These are phyloP conservation scores for Pleomassaria siparia DNA, from an alignment of 2,329 filamentous ascomycete genomes.

Conservation along the genomic window DNA sequence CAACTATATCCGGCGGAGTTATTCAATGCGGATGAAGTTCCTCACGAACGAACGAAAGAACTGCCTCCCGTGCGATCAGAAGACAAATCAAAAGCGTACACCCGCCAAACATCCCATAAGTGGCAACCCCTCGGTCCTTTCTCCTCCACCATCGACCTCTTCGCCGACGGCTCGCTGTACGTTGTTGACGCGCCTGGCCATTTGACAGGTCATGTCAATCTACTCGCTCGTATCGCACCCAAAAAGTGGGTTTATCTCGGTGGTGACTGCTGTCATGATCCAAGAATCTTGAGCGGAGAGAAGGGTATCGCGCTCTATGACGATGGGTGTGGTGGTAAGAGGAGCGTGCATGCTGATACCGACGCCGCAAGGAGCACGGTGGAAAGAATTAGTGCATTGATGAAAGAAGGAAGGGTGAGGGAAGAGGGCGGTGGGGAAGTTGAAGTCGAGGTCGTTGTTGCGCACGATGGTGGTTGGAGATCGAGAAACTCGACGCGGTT, in stretches of 20 bases:
- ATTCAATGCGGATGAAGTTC: conserved; percentile 50
- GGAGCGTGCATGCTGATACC: conserved; percentile 56
- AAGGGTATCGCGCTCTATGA: conserved; percentile 55
- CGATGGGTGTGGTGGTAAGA: conserved; percentile 46
- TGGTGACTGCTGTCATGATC: conserved; percentile 58
- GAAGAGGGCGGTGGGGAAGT: conserved; percentile 28
- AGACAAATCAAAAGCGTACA: conserved; percentile 23
- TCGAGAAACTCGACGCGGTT: conserved; percentile 40
- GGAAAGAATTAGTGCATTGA: conserved; percentile 42
- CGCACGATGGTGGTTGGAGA: conserved; percentile 54
- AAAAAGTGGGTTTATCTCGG: conserved; percentile 52
- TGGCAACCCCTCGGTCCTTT: conserved; percentile 52
- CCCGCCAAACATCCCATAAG: conserved; percentile 14
- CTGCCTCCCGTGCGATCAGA: conserved; percentile 37
- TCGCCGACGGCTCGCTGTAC: conserved; percentile 50
- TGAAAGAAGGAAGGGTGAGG: conserved; percentile 20
- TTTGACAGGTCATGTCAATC: conserved; percentile 54
- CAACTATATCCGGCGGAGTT: conserved; percentile 45
- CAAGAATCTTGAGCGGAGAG: conserved; percentile 53
- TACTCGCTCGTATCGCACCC: conserved; percentile 46
- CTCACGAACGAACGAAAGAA: conserved; percentile 46
- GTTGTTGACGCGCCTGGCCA: conserved; percentile 56
- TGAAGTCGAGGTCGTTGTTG: conserved; percentile 47
- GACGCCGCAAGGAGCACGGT: conserved; percentile 49
- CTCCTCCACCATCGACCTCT: conserved; percentile 50